Conservation (phyloP, 208 protist species). For the Endotrypanum monterogeii region DNA sequence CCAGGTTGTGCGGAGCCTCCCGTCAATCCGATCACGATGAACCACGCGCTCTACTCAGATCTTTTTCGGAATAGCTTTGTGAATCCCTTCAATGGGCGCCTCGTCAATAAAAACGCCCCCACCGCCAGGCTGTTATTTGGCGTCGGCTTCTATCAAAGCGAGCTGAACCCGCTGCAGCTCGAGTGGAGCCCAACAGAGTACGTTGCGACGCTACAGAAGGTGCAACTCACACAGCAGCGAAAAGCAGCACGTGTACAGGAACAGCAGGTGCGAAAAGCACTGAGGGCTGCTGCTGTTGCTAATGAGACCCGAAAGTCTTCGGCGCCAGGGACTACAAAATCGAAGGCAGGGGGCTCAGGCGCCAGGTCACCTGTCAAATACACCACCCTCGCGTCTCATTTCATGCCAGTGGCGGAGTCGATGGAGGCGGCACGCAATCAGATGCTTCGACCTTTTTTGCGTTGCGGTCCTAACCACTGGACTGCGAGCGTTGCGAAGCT, state of each 20-base stretch:
- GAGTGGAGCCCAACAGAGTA: slow-evolving; percentile 51
- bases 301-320: background rate
- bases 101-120: slow-evolving; percentile 27
- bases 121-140: slow-evolving; percentile 32
- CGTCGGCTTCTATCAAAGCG: slow-evolving; percentile 61
- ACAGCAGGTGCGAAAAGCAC: background rate
- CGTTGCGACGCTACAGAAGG: slow-evolving; percentile 24
- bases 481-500: slow-evolving; percentile 43
- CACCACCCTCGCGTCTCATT: background rate
- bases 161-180: slow-evolving; percentile 62
- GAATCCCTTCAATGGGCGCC: slow-evolving; percentile 79
- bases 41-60: background rate
- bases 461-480: slow-evolving; percentile 35
- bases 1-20: background rate
- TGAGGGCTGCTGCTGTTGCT: background rate
- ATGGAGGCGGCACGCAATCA: slow-evolving; percentile 11
- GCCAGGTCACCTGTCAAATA: background rate
- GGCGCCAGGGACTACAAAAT: background rate
- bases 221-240: slow-evolving; percentile 7
- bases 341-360: background rate
- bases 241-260: background rate
- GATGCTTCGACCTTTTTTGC: slow-evolving; percentile 20
- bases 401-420: slow-evolving; percentile 3
- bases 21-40: background rate
- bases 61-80: slow-evolving; percentile 36